Conservation (phyloP, 352 stramenopile genomes). For the Pythium scleroteichum region DNA sequence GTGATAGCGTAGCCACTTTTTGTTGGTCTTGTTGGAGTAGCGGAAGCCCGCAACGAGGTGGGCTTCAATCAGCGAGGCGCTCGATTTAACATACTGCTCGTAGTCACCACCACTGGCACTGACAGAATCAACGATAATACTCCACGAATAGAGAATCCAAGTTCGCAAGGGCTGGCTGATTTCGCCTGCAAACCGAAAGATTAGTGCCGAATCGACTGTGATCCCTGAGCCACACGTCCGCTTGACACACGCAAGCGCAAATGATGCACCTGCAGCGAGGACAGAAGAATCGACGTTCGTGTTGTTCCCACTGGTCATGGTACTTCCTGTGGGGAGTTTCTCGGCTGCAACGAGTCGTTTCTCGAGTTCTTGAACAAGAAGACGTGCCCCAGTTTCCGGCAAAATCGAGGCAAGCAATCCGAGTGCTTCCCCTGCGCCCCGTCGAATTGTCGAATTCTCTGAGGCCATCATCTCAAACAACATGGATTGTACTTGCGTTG, state of each 20-base stretch:
- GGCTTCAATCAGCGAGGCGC: conserved; percentile 66
- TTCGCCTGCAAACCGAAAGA: conserved; percentile 70
- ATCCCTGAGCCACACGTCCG: conserved; percentile 72
- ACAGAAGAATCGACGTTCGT: conserved; percentile 44
- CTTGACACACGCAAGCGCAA: conserved; percentile 83
- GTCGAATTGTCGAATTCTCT: conserved; percentile 61
- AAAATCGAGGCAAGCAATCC: conserved; percentile 45
- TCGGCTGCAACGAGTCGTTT: conserved; percentile 58
- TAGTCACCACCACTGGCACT: conserved; percentile 75
- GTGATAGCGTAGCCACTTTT: conserved; percentile 29
- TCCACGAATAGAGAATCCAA: conserved; percentile 85
- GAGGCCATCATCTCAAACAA: conserved; percentile 77
- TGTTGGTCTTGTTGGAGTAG: conserved; percentile 57
- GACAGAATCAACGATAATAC: conserved; percentile 80
- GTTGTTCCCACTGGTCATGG: conserved; percentile 32
- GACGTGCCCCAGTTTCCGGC: conserved; percentile 9
- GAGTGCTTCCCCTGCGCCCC: conserved; percentile 71
- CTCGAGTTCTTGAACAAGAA: conserved; percentile 67
- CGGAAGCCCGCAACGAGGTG: conserved; percentile 76
- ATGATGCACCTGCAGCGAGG: conserved; percentile 61
- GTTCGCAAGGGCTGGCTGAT: conserved; percentile 75
- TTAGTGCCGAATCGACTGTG: conserved; percentile 71
- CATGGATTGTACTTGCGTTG: conserved; percentile 78
- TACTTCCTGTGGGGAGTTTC: conserved; percentile 34
- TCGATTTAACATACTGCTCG: conserved; percentile 81